Conservation (phyloP, 164 flowering plant species). For the Nymphaea thermarum region DNA sequence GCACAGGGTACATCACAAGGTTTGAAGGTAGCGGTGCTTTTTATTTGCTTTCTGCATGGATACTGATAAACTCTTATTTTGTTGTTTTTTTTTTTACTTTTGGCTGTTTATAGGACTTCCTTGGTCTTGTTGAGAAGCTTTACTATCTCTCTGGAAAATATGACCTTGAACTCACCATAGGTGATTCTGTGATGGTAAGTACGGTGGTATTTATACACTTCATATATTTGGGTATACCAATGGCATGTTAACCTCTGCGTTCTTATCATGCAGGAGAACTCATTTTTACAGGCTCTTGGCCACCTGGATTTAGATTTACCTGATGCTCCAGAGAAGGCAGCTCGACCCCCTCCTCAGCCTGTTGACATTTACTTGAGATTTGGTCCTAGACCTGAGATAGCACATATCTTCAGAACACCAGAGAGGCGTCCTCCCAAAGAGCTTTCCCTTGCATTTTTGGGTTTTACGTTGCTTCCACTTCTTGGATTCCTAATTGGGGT, state of each 20-base stretch:
- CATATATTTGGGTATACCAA: background rate
- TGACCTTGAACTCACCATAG: slow-evolving; percentile 75
- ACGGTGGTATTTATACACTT: background rate
- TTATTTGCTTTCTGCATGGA: no score
- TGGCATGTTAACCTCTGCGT: background rate
- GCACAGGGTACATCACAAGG: no score
- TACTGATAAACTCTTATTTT: background rate
- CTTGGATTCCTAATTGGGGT: slow-evolving; percentile 85
- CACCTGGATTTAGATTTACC: slow-evolving; percentile 87
- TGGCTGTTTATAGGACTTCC: slow-evolving; percentile 56
- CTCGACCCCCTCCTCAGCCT: slow-evolving; percentile 66
- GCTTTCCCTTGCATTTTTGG: slow-evolving; percentile 77
- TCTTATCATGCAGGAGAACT: slow-evolving; percentile 67
- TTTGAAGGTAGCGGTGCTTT: no score
- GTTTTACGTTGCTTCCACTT: slow-evolving; percentile 60
- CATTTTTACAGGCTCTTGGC: slow-evolving; percentile 61
- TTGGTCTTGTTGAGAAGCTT: slow-evolving; percentile 86
- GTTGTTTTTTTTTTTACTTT: background rate
- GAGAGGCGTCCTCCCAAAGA: slow-evolving; percentile 79
- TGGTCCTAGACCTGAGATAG: slow-evolving; percentile 77
- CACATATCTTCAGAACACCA: slow-evolving; percentile 80
- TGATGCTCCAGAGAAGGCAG: slow-evolving; percentile 83
- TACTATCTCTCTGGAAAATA: slow-evolving; percentile 92
- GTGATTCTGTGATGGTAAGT: slow-evolving; percentile 89
- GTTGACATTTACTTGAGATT: slow-evolving; percentile 60